Evolutionary conservation across 108 stramenopile species (phyloP).

Genomic region (Nitzschia sp.): DNA sequence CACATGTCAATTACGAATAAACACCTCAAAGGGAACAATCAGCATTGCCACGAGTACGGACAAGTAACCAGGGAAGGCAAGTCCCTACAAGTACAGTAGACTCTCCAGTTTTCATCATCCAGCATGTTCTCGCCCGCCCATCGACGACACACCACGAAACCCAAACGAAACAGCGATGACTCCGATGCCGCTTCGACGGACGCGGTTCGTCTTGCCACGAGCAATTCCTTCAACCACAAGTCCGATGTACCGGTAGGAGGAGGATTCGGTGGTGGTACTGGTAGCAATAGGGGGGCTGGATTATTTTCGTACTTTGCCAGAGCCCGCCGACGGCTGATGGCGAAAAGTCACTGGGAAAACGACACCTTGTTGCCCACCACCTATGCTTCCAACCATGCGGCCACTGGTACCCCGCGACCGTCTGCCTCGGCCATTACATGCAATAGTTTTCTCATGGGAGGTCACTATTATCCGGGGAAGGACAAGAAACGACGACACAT

Average conservation of each 20-base stretch:
- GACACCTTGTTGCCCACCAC: constrained; percentile 34
- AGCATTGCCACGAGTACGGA: no score
- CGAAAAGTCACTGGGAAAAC: constrained; percentile 11
- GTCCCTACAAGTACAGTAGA: no score
- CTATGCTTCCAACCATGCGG: background rate
- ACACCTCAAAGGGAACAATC: no score
- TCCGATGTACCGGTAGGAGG: no score
- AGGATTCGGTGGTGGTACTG: no score
- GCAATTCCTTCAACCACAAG: background rate
- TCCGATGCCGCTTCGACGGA: background rate
- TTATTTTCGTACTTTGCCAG: constrained; percentile 17
- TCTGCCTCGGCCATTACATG: constrained; percentile 22
- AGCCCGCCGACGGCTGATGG: constrained; percentile 10
- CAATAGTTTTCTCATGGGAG: constrained; percentile 66
- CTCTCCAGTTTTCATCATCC: no score
- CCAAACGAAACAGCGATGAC: background rate
- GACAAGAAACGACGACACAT: constrained; percentile 56
- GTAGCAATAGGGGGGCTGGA: constrained; percentile 5
- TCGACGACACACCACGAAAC: background rate
- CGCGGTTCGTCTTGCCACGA: background rate
- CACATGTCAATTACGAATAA: no score
- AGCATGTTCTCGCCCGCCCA: background rate
- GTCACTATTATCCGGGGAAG: constrained; percentile 64
- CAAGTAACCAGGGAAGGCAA: no score
- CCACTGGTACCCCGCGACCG: background rate